phyloP scores from a whole-genome alignment of 495 filamentous ascomycete genomes.

The Tuber calosporum region DNA sequence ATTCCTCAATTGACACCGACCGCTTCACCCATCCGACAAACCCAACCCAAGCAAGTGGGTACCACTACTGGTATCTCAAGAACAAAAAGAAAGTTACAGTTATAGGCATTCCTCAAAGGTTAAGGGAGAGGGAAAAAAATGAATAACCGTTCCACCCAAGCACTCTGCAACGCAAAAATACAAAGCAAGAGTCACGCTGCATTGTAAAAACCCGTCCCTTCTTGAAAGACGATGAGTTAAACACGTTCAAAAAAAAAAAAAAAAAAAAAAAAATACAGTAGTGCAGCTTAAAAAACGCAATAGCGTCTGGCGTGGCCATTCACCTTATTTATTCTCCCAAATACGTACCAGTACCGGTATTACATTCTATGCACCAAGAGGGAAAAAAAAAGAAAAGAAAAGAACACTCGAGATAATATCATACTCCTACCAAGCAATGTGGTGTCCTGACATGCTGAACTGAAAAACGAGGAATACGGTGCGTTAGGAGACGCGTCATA shows the following conservation, averaged over 20 bases:
- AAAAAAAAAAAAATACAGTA: too few relatives aligned
- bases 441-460: background rate
- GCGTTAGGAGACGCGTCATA: conserved; percentile 35
- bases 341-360: background rate
- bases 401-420: background rate
- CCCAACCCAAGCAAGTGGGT: background rate
- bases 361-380: background rate
- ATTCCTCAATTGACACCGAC: background rate
- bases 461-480: conserved; percentile 1
- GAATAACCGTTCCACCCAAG: conserved; percentile 9
- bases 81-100: conserved; percentile 21
- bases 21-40: background rate
- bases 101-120: conserved; percentile 9
- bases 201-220: conserved; percentile 3
- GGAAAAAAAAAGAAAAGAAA: conserved; percentile 4
- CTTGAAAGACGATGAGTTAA: background rate
- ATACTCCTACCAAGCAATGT: background rate
- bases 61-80: conserved; percentile 17
- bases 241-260: background rate
- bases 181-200: conserved; percentile 4
- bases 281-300: background rate
- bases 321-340: background rate
- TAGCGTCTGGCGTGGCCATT: background rate
- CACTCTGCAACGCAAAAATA: conserved; percentile 9
- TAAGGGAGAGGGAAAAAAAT: conserved; percentile 11